Base-by-base conservation (phyloP, 2,329 filamentous ascomycete species). In the Colletotrichum caudatum region DNA sequence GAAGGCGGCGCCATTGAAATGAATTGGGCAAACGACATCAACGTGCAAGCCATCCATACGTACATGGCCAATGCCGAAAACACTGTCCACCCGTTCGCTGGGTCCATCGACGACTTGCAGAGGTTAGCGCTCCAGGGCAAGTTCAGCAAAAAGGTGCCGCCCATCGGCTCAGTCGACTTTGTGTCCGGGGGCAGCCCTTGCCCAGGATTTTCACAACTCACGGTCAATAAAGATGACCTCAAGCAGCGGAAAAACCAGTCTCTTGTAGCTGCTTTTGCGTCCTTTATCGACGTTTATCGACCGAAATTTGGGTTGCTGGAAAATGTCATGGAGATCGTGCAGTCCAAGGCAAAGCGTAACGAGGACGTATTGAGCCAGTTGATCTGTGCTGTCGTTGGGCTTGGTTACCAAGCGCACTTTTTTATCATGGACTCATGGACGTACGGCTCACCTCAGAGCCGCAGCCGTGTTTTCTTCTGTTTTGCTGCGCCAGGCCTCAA, bases 271-370 rank as follows among this genome's bases (percentile, higher is more conserved):
- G 92, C 92, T 0, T 93, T 95, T 48, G 91, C 90, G 0, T 90
- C 93, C 0, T 93, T 88, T 71, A 84, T 95, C 1, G 93, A 97
- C 73, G 81, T 94, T 0, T 94, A 93, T 74, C 87, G 91, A 0
- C 93, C 94, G 0, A 85, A 88, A n/a, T 95, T 93, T 76, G 92
- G 90, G 0, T 74, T 95, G 0, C 84, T 97, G 0, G 94, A 97
- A 78, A 97, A 97, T 74, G 94, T 97, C 0, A 81, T 88, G 0
- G 84, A 82, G 0, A 93, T 95, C 81, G 86, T 92, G 0, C 85
- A 82, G 58, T 83, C 77, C 33, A 81, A 82, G 23, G 82, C 79
- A 23, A 76, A 77, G 8, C 81, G 85, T 20, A 81, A 85, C 5
- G 84, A 91, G 26, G 93, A 93, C 69, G 88, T 93, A 0, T 90